Conservation (phyloP, 768 basidiomycete genomes). For the Aureoboletus auriporus region DNA sequence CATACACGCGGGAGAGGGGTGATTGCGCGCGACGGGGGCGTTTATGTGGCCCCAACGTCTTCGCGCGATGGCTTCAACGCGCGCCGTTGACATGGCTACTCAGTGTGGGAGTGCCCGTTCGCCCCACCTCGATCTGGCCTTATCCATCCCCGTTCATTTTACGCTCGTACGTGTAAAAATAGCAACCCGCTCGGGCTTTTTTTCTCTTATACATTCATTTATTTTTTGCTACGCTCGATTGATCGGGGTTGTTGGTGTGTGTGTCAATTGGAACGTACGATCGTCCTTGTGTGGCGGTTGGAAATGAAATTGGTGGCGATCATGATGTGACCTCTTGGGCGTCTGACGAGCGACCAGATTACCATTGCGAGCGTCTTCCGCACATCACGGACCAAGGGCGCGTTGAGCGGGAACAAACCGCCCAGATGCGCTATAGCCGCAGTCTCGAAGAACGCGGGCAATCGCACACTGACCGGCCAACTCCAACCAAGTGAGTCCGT, state of each 20-base stretch:
- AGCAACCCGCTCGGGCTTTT: neutral
- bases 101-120: neutral
- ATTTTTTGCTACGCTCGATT: neutral
- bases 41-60: neutral
- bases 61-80: neutral
- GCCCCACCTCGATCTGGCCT: neutral
- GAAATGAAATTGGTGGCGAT: conserved; percentile 13
- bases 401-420: neutral
- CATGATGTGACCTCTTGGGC: neutral
- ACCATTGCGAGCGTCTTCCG: neutral
- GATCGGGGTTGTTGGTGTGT: neutral
- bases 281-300: conserved; percentile 5
- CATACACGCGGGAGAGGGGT: neutral
- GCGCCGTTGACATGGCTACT: conserved; percentile 18
- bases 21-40: conserved; percentile 7
- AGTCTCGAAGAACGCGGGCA: conserved; percentile 4
- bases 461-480: neutral
- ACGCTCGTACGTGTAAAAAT: neutral
- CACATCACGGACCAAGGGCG: neutral
- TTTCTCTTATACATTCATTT: neutral
- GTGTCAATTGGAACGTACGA: conserved; percentile 2
- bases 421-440: conserved; percentile 4
- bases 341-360: neutral
- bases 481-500: neutral
- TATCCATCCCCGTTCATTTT: neutral